Evolutionary conservation across 2,329 filamentous ascomycete species (phyloP).

Genomic region (Westerdykella ornata): DNA sequence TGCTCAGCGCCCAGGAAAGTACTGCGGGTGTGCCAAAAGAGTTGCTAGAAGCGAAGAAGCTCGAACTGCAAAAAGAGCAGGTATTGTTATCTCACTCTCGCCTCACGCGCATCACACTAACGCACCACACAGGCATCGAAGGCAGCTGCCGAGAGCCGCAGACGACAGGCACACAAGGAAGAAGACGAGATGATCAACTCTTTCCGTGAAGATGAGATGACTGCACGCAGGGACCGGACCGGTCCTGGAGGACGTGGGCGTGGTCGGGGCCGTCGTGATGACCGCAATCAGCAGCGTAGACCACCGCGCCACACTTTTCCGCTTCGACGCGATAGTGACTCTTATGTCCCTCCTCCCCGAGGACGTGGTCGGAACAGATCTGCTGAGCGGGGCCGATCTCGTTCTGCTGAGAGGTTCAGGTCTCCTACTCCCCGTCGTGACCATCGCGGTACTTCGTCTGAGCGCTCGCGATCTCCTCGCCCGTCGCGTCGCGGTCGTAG

Average conservation of each 20-base stretch:
- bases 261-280: conserved; percentile 38
- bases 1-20: conserved; percentile 81
- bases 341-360: conserved; percentile 47
- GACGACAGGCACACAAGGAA: conserved; percentile 56
- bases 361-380: conserved; percentile 31
- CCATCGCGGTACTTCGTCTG: conserved; percentile 3
- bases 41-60: conserved; percentile 90
- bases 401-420: conserved; percentile 20
- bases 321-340: conserved; percentile 48
- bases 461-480: conserved; percentile 15
- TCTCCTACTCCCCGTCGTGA: conserved; percentile 10
- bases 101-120: conserved; percentile 12
- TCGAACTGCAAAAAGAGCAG: conserved; percentile 92
- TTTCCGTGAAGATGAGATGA: conserved; percentile 58
- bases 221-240: conserved; percentile 25
- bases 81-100: conserved; percentile 42
- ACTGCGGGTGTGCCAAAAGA: conserved; percentile 90
- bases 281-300: conserved; percentile 11
- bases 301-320: conserved; percentile 40
- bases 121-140: conserved; percentile 64
- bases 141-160: conserved; percentile 65
- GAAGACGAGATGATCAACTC: conserved; percentile 60
- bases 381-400: conserved; percentile 30
- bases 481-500: conserved; percentile 1
- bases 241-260: conserved; percentile 38